Evolutionary conservation across 73 alveolate genomes (phyloP), one percentile per base, ranked within the genome.

Genomic region (Uronychia binucleata): DNA sequence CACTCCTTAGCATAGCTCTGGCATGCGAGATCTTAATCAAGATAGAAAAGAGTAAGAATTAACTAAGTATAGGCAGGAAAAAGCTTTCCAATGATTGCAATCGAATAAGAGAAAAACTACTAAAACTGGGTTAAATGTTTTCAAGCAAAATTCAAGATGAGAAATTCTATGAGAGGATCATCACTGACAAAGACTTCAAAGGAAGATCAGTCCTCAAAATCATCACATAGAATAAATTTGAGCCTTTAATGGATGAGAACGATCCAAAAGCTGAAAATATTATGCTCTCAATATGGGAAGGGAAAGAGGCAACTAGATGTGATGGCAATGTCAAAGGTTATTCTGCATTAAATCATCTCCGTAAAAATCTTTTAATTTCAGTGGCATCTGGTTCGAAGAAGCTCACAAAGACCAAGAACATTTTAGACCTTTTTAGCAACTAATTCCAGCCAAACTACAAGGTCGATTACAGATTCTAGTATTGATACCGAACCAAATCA

Each of bases 211-310:
- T 90, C 26, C 84, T 90, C 26, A 85, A 90, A 75, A 85, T 87
- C 33, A 90, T 90, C 57, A 90, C 95, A 1, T 76, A 67, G 13
- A 67, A 75, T 34, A 77, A 67, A 13, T 85, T 90, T 79, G 95
- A 90, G 80, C 88, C 95, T 28, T 85, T 90, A 28, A 90, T 90
- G 95, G 90, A 78, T 58, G 92, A 84, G 33, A 77, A 80, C 25
- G 95, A 90, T 74, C 92, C 92, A 5, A 90, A 90, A 74, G 92
- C 95, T 11, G 95, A 90, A 46, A 90, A 85, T 74, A 29, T 90
- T 33, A 85, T 90, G 93, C 59, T 85, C 57, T 59, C 60, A 76
- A 85, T 90, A 19, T 90, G 88, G 83, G 80, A 46, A 78, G 95
- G 95, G 0, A 84, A 67, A 27, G 95, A 90, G 33, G 88, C 93